Percentiles rank a stretch among this genome's conserved stretches.
Conservation (phyloP, 2,329 filamentous ascomycete genomes). For the Didymella pinodella region DNA sequence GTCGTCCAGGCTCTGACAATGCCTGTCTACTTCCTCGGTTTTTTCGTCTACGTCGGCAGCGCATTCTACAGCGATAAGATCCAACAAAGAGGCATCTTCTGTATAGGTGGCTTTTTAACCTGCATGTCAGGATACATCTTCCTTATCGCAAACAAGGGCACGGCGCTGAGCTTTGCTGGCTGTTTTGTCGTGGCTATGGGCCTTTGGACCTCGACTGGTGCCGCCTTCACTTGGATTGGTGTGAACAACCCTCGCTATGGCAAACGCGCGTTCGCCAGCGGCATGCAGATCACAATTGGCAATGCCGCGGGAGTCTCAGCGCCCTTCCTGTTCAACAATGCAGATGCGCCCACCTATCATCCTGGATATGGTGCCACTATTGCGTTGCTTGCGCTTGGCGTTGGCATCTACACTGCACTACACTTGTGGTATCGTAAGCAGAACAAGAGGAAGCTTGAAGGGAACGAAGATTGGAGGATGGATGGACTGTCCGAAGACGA, state of each 20-base stretch:
- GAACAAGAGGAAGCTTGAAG: constrained; percentile 35
- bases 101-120: constrained; percentile 40
- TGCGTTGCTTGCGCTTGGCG: constrained; percentile 29
- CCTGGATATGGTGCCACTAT: constrained; percentile 38
- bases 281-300: constrained; percentile 48
- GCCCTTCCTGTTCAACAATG: constrained; percentile 34
- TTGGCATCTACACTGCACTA: constrained; percentile 28
- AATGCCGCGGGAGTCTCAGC: constrained; percentile 47
- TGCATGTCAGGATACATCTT: constrained; percentile 61
- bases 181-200: constrained; percentile 43
- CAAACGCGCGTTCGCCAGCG: constrained; percentile 41
- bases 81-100: constrained; percentile 39
- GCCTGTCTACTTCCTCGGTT: constrained; percentile 42
- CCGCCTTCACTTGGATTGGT: constrained; percentile 39
- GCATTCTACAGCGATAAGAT: constrained; percentile 40
- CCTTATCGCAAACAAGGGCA: constrained; percentile 29
- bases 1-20: constrained; percentile 43
- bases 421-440: constrained; percentile 33
- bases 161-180: constrained; percentile 34
- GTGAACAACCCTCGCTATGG: constrained; percentile 44
- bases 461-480: constrained; percentile 35
- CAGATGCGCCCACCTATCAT: constrained; percentile 25
- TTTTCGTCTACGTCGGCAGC: constrained; percentile 32
- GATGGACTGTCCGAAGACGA: constrained; percentile 38
- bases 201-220: constrained; percentile 35